Evolutionary conservation across 306 rosid genomes (phyloP).

Genomic region (cucumber (Cucumis sativus)): Cucumber_9930_V3 NC_026657.2:2577001-2577500

Average conservation of each 20-base stretch:
- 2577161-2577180: neutral
- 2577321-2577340: neutral
- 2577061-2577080: constrained; percentile 71
- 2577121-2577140: constrained; percentile 17
- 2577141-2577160: neutral
- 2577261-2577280: constrained; percentile 85
- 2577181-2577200: neutral
- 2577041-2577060: constrained; percentile 1
- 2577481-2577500: constrained; percentile 44
- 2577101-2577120: constrained; percentile 77
- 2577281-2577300: constrained; percentile 96
- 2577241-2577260: constrained; percentile 75
- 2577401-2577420: constrained; percentile 63
- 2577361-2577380: neutral
- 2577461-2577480: constrained; percentile 78
- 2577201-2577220: constrained; percentile 72
- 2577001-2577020: neutral
- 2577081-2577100: constrained; percentile 84
- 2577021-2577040: neutral
- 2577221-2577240: constrained; percentile 52
- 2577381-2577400: neutral
- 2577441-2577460: constrained; percentile 58
- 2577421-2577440: constrained; percentile 77
- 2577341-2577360: neutral
- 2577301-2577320: constrained; percentile 46